Conservation (phyloP, 495 filamentous ascomycete genomes). For the Pyrenula aspistea region DNA sequence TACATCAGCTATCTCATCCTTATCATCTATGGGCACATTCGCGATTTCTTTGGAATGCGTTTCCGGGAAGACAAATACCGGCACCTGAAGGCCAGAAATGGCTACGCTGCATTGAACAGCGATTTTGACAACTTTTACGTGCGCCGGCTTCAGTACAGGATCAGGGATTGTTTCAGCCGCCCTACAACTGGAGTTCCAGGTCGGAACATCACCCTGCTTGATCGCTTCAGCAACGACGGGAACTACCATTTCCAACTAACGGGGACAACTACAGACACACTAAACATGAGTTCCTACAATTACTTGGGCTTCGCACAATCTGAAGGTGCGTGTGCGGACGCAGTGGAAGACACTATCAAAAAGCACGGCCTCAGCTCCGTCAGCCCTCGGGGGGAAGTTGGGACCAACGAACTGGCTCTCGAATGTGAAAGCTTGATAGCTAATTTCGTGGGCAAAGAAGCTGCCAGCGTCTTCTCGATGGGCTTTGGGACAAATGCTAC, state of each 20-base stretch:
- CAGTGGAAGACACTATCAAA: conserved; percentile 72
- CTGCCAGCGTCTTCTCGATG: conserved; percentile 97
- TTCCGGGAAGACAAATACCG: conserved; percentile 76
- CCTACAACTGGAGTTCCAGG: conserved; percentile 90
- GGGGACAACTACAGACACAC: conserved; percentile 84
- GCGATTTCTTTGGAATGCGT: conserved; percentile 96
- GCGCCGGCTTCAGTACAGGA: conserved; percentile 77
- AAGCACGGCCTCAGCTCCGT: conserved; percentile 71
- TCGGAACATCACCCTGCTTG: conserved; percentile 81
- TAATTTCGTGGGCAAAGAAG: conserved; percentile 82
- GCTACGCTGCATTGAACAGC: conserved; percentile 92
- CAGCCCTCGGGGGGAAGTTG: conserved; percentile 72
- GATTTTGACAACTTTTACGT: conserved; percentile 99
- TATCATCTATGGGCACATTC: conserved; percentile 87
- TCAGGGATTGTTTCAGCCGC: conserved; percentile 92
- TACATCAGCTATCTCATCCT: conserved; percentile 95
- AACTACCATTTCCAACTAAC: conserved; percentile 79
- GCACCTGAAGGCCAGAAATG: conserved; percentile 70
- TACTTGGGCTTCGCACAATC: conserved; percentile 98
- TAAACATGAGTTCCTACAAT: conserved; percentile 99
- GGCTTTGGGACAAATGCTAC: conserved; percentile 91
- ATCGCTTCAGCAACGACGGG: conserved; percentile 77
- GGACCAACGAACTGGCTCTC: conserved; percentile 74
- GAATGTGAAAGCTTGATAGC: conserved; percentile 87
- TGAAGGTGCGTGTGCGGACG: conserved; percentile 90